Evolutionary conservation across 1,284 basidiomycete genomes (phyloP), one percentile per base, ranked within the genome.

Genomic region (Leccinum solheimii): DNA sequence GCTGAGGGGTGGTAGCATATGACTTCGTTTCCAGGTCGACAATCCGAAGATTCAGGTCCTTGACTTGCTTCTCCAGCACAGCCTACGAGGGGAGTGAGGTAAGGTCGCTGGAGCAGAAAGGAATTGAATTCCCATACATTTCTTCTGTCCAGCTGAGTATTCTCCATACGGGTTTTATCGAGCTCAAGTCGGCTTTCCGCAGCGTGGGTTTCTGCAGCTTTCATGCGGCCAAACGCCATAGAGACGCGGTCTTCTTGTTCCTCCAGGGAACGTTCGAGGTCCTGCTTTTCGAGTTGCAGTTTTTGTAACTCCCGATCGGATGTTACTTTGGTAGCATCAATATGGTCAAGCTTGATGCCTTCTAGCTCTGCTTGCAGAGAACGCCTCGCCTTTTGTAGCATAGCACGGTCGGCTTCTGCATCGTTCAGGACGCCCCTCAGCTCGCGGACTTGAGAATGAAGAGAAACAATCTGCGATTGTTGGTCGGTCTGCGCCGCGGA

Each of bases 361-460:
- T 93, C 90, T 23, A 94, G 78, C 68, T 94, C 90, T 5, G 88
- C 85, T 68, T 94, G 91, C 30, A 94, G 77, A 1, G 90, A 85
- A 9, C 90, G 84, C n/a, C 92, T 85, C 14, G 92, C 91, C 69
- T 92, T 92, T 74, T 92, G 90, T 49, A 94, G 77, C 60, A 93
- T 80, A 5, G 86, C 81, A 3, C 91, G 82, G 67, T 94, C 92
- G 3, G 90, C 85, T 72, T 95, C 93, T 2, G 88, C 89, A 64
- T 95, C 91, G 69, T 95, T 92, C 62, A 95, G 77, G 13, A 92
- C 87, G 23, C 83, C 79, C 13, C 92, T 86, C 14, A 95, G 80
- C 69, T 95, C 92, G 52, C 91, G 86, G 56, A 93, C 89, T 81
- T 95, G 91, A 2, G 90, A 91, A 67, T 94, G 89, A 7, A 95